Conservation (phyloP, 495 filamentous ascomycete genomes). For the Aspergillus leporis region DNA sequence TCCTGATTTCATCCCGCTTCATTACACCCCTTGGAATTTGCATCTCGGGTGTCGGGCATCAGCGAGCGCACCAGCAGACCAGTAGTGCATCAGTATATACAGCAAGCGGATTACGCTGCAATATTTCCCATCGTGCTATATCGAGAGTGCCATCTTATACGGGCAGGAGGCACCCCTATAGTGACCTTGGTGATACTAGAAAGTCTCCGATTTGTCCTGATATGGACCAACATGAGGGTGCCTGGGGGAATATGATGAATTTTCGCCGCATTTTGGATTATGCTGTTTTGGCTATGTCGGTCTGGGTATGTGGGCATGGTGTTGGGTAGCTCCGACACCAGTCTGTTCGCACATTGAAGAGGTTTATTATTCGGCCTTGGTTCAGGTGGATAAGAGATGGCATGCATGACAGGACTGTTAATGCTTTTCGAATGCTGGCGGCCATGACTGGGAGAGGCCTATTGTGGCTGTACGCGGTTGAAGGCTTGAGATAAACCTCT, state of each 20-base stretch:
- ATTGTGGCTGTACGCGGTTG: neutral
- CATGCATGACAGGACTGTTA: neutral
- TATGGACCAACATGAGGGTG: constrained; percentile 9
- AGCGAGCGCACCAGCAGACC: constrained; percentile 65
- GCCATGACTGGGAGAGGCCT: neutral
- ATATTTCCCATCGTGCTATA: neutral
- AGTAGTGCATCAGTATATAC: constrained; percentile 29
- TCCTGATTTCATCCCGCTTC: constrained; percentile 27
- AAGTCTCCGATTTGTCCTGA: constrained; percentile 2
- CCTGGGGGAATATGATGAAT: constrained; percentile 9
- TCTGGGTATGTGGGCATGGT: neutral
- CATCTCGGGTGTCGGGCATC: constrained; percentile 43
- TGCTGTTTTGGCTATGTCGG: neutral
- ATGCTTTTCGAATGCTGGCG: neutral
- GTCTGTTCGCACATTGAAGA: neutral
- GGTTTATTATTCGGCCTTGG: neutral
- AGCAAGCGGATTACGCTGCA: neutral
- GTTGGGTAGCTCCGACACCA: constrained; percentile 2
- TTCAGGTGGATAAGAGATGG: neutral
- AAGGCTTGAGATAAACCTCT: neutral
- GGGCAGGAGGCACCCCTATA: constrained; percentile 9
- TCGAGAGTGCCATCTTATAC: neutral
- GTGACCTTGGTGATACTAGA: neutral
- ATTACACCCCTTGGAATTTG: constrained; percentile 16
- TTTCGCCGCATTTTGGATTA: neutral